A percentile compares a stretch with the other conserved stretches of the same genome.
Conservation (phyloP, 2,329 filamentous ascomycete species). For the Rasamsonia emersonii region DNA sequence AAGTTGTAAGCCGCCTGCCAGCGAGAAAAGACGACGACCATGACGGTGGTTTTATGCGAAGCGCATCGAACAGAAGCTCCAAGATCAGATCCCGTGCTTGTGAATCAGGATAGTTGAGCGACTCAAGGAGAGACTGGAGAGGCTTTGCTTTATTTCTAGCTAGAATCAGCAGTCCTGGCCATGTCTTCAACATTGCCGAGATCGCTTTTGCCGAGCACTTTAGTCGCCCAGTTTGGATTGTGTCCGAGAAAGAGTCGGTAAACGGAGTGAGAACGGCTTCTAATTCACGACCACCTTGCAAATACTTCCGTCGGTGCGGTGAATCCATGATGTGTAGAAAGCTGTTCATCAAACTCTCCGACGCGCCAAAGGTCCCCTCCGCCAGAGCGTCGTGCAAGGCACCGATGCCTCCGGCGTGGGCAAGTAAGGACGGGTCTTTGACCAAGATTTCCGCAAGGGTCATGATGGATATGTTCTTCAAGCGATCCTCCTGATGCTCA, state of each 20-base stretch:
- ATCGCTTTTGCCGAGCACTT: constrained; percentile 92
- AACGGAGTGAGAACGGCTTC: constrained; percentile 87
- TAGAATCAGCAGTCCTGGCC: constrained; percentile 82
- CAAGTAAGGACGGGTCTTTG: constrained; percentile 70
- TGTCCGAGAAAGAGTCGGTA: constrained; percentile 62
- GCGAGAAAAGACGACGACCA: constrained; percentile 96
- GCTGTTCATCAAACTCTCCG: constrained; percentile 78
- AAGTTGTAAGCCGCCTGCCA: constrained; percentile 84
- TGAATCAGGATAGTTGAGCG: constrained; percentile 50
- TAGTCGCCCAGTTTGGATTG: constrained; percentile 54
- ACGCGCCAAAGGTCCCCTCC: constrained; percentile 85
- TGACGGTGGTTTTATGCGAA: constrained; percentile 85
- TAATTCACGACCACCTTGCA: constrained; percentile 82
- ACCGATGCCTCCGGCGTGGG: constrained; percentile 74
- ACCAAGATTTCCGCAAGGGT: constrained; percentile 88
- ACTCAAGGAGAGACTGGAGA: constrained; percentile 68
- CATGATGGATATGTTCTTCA: constrained; percentile 84
- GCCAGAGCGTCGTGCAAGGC: constrained; percentile 85
- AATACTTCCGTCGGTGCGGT: constrained; percentile 67
- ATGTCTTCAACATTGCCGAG: constrained; percentile 79
- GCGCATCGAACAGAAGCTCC: constrained; percentile 72
- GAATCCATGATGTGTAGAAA: constrained; percentile 85
- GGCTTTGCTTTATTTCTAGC: constrained; percentile 83
- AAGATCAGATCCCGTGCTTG: constrained; percentile 66
- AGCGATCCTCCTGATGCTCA: constrained; percentile 72